Evolutionary conservation across 345 rosid genomes (phyloP).

Genomic region (Hibiscus mutabilis): DNA sequence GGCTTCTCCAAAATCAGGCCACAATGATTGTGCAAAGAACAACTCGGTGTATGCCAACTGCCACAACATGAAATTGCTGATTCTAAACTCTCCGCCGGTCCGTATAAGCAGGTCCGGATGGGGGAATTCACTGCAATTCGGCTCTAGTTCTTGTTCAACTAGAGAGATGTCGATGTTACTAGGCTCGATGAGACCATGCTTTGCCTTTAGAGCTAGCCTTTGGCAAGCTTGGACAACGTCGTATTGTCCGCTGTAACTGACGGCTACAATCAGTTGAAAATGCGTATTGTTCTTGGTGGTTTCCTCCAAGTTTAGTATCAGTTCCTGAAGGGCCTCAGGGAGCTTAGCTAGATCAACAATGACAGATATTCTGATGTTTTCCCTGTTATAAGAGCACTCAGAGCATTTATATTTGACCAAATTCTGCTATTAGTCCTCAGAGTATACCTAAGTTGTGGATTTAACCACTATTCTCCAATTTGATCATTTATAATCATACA

Average conservation of each 20-base stretch:
- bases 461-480: neutral
- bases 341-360: constrained; percentile 22
- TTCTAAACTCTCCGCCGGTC: constrained; percentile 21
- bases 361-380: constrained; percentile 17
- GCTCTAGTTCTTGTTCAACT: constrained; percentile 22
- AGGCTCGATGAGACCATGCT: constrained; percentile 19
- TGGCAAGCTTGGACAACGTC: constrained; percentile 32
- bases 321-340: constrained; percentile 7
- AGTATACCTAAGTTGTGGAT: neutral
- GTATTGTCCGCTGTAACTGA: constrained; percentile 24
- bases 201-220: constrained; percentile 22
- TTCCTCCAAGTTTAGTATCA: constrained; percentile 14
- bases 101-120: constrained; percentile 21
- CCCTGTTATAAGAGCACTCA: constrained; percentile 5
- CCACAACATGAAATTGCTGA: constrained; percentile 27
- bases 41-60: constrained; percentile 25
- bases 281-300: constrained; percentile 14
- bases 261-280: constrained; percentile 25
- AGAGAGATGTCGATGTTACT: constrained; percentile 13
- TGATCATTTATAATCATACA: too few relatives aligned
- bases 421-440: neutral
- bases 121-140: constrained; percentile 15
- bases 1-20: constrained; percentile 30
- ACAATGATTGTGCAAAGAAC: constrained; percentile 17
- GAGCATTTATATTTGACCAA: too few relatives aligned